Base-by-base conservation (phyloP, 768 basidiomycete species). In the Podaxis sp. region DNA sequence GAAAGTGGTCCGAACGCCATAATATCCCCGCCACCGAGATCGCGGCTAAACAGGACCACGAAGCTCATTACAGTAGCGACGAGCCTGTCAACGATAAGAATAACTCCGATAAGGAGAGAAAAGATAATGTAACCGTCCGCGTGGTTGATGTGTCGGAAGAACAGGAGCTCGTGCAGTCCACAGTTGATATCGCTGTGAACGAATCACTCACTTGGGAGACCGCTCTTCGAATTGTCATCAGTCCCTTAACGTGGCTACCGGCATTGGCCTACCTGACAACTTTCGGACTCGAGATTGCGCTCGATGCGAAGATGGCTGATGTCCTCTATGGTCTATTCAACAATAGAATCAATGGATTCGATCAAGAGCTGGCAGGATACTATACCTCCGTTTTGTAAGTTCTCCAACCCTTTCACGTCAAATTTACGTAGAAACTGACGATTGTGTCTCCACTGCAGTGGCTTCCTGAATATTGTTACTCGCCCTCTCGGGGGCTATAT, bases 241-340 rank as follows among this genome's bases (percentile, higher is more conserved):
- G 66, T 59, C 82, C 82, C 0, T 63, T 82, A 12, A 86, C 85
- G 1, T 85, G 84, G 82, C 76, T 86, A 2, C 84, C 85, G 0
- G 71, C 80, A 0, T 67, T 85, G 8, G 81, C 79, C 12, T 87
- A 87, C 62, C 64, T 80, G 40, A 80, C 80, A 0, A 84, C 84
- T 2, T 86, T 87, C 65, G 85, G 86, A 0, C 77, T 80, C 51
- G 86, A 87, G 69, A 77, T 88, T 6, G 79, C 81, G 0, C 77
- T 88, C 47, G 83, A 88, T 65, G 79, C 79, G 6, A 79, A 80
- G 63, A 72, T 86, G 65, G 77, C 80, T n/a, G 78, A 73, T 60
- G 75, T 82, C 7, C 70, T 85, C 15, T 79, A 46, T 46, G 76
- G 64, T 67, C 49, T 8, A 67, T 81, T 17, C 80, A 74, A 69